phyloP scores from a whole-genome alignment of 2,329 filamentous ascomycete species.

The Fusarium ramigenum region DNA sequence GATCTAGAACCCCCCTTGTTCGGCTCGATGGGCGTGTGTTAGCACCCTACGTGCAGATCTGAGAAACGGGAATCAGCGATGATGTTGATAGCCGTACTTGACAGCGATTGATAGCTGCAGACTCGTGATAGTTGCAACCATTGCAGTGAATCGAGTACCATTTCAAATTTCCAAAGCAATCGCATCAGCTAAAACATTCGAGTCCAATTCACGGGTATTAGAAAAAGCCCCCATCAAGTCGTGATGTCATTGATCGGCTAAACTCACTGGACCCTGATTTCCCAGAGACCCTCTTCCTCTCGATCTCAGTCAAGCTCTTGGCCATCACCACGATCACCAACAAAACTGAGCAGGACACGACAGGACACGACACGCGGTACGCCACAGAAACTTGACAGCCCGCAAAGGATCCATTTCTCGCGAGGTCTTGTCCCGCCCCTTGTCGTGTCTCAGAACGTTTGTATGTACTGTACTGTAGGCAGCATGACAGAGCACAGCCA shows the following conservation, averaged over 20 bases:
- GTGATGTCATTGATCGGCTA: conserved; percentile 28
- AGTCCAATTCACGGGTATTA: neutral
- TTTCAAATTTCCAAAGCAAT: neutral
- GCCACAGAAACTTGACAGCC: neutral
- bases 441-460: conserved; percentile 12
- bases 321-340: conserved; percentile 7
- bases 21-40: conserved; percentile 25
- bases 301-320: conserved; percentile 12
- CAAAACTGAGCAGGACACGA: neutral
- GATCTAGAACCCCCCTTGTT: conserved; percentile 14
- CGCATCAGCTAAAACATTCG: neutral
- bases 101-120: neutral
- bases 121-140: neutral
- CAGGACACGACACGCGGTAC: neutral
- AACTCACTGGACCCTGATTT: conserved; percentile 28
- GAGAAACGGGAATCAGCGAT: neutral
- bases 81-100: neutral
- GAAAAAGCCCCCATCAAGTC: neutral
- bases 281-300: neutral
- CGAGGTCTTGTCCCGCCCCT: neutral
- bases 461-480: neutral
- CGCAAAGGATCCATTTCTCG: neutral
- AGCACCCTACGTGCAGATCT: conserved; percentile 37
- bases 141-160: neutral
- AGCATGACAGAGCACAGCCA: neutral